phyloP scores from a whole-genome alignment of 495 filamentous ascomycete genomes.

The Penicillium manginii region DNA sequence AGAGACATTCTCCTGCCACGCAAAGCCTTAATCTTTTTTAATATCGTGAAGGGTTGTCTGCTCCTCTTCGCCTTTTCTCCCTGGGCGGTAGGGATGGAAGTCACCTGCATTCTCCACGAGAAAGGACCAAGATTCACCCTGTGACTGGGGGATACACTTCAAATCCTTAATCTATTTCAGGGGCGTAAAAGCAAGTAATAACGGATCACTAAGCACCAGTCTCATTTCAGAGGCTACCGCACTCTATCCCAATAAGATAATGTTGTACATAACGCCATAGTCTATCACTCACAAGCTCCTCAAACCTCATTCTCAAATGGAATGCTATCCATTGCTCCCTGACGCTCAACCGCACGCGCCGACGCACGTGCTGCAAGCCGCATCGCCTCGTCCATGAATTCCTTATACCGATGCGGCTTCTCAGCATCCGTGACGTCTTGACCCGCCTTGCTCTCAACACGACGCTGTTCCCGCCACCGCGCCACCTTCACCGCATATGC shows the following conservation, averaged over 20 bases:
- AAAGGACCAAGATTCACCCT: neutral
- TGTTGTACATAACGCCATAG: slow-evolving; percentile 14
- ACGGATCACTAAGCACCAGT: too few species aligned
- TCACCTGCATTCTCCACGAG: neutral
- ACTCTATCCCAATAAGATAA: neutral
- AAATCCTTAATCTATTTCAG: too few species aligned
- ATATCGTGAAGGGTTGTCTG: too few species aligned
- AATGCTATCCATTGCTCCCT: slow-evolving; percentile 86
- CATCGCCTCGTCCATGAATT: slow-evolving; percentile 63
- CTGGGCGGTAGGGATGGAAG: too few species aligned
- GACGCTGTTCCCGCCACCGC: slow-evolving; percentile 43
- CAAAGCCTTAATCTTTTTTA: too few species aligned
- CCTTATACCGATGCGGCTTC: slow-evolving; percentile 46
- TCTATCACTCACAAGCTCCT: slow-evolving; percentile 9
- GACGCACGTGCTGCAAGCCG: slow-evolving; percentile 72
- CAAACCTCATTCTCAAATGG: slow-evolving; percentile 82
- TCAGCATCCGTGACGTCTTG: slow-evolving; percentile 42
- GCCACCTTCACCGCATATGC: slow-evolving; percentile 74
- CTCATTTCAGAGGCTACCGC: neutral
- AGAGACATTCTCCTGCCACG: too few species aligned
- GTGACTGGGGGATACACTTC: neutral
- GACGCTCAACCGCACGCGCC: slow-evolving; percentile 72
- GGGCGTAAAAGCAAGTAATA: too few species aligned
- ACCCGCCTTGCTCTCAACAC: slow-evolving; percentile 37
- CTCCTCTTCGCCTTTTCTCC: too few species aligned